A percentile compares a stretch with the other conserved stretches of the same genome.
These are phyloP conservation scores for Mortierella sp. DNA, from an alignment of 371 early-diverging fungal genomes.

Conservation along the genomic window DNA sequence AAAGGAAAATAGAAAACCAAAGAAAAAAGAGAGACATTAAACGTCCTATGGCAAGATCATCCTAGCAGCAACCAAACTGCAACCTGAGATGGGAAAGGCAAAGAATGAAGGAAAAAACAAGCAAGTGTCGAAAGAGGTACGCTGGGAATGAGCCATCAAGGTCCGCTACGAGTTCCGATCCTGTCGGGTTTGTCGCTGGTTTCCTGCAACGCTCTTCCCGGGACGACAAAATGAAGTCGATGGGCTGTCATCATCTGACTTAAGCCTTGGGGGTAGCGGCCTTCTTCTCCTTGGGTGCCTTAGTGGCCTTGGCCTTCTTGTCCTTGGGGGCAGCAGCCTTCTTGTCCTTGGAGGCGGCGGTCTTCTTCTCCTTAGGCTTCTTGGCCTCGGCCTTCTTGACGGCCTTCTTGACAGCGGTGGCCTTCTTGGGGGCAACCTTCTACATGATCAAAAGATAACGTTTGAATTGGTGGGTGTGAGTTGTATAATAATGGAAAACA, in stretches of 20 bases:
- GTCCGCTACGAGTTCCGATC: constrained; percentile 13
- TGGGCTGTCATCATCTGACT: constrained; percentile 39
- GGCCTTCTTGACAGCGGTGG: constrained; percentile 66
- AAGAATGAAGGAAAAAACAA: background rate
- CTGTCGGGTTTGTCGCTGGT: constrained; percentile 7
- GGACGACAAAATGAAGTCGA: background rate
- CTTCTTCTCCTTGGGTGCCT: constrained; percentile 61
- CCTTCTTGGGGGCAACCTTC: constrained; percentile 61
- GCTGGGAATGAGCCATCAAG: constrained; percentile 3
- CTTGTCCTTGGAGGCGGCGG: constrained; percentile 57
- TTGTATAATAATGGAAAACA: background rate
- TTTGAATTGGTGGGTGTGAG: constrained; percentile 19
- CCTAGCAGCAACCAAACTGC: background rate
- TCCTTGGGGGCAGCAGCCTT: constrained; percentile 56
- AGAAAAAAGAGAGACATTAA: background rate
- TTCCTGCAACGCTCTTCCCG: constrained; percentile 1
- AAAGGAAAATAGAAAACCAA: background rate
- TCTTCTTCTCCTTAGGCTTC: constrained; percentile 65
- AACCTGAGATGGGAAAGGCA: background rate
- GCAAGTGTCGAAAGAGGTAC: background rate
- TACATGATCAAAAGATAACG: background rate
- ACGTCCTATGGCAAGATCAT: background rate
- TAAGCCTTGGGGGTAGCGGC: constrained; percentile 60
- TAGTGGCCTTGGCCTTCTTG: constrained; percentile 49
- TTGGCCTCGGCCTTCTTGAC: constrained; percentile 62